Percentiles rank a stretch among this genome's conserved stretches.
phyloP scores from a whole-genome alignment of 441 rosid genomes.

The Eugenia klotzschiana region DNA sequence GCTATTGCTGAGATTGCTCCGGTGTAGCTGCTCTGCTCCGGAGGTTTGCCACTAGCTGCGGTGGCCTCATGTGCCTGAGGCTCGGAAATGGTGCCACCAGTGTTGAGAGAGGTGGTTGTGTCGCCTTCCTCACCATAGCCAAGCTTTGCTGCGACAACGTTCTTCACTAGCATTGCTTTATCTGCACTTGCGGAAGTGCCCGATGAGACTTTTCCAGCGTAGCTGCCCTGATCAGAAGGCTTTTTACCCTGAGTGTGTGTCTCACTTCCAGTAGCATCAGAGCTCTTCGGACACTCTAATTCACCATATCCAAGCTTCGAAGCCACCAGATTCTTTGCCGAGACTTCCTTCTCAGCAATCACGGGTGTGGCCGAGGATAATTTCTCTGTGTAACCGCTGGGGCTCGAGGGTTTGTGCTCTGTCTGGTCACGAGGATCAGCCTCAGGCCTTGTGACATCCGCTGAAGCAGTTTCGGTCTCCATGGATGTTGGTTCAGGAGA shows the following conservation, averaged over 20 bases:
- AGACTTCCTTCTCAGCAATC: not conserved
- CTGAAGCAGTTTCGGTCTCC: not conserved
- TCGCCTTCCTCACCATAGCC: slow-evolving; percentile 24
- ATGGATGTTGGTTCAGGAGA: slow-evolving; percentile 15
- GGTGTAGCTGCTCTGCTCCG: slow-evolving; percentile 22
- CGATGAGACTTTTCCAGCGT: slow-evolving; percentile 24
- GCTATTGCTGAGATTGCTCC: slow-evolving; percentile 29
- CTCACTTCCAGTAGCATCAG: not conserved
- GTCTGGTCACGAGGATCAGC: not conserved
- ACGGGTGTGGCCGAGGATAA: not conserved
- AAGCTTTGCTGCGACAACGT: slow-evolving; percentile 39
- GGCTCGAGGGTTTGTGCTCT: not conserved
- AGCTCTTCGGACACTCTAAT: not conserved
- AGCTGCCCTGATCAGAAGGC: slow-evolving; percentile 18
- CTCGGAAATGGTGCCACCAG: not conserved
- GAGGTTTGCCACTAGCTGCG: not conserved
- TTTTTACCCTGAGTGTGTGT: not conserved
- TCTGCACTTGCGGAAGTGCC: slow-evolving; percentile 28
- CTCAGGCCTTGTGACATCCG: not conserved
- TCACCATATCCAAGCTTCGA: not conserved
- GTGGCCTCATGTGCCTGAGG: not conserved
- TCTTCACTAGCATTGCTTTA: slow-evolving; percentile 28
- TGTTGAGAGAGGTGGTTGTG: not conserved
- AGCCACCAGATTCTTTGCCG: not conserved
- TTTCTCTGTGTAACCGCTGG: not conserved